A percentile compares a stretch with the other conserved stretches of the same genome.
Evolutionary conservation across 2,329 filamentous ascomycete species (phyloP).

Genomic region (Colletotrichum neosansevieriae): DNA sequence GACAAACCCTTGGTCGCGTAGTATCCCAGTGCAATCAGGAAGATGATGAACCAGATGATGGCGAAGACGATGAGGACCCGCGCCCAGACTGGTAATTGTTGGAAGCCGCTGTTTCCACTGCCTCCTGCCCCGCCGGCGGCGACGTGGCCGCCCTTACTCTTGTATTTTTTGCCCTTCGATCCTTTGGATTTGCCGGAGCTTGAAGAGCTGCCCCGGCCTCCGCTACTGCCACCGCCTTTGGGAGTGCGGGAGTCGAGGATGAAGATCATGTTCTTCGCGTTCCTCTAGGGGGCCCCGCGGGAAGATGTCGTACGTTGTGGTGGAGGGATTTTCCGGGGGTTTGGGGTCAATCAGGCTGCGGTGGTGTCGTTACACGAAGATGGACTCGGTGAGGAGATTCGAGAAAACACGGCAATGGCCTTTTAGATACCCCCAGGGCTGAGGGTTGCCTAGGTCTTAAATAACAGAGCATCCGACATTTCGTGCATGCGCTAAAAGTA

Average conservation of each 20-base stretch:
- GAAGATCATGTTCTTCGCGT: constrained; percentile 11
- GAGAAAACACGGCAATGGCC: not conserved
- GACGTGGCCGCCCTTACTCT: constrained; percentile 25
- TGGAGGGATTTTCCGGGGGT: not conserved
- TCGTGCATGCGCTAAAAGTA: not conserved
- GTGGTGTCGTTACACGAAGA: not conserved
- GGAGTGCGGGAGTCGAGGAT: constrained; percentile 28
- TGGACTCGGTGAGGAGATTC: not conserved
- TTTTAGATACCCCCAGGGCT: not conserved
- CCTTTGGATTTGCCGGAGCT: constrained; percentile 14
- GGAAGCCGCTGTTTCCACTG: constrained; percentile 22
- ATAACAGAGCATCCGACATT: constrained; percentile 1
- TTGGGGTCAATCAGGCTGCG: constrained; percentile 3
- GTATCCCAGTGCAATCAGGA: constrained; percentile 21
- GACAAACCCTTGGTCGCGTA: constrained; percentile 17
- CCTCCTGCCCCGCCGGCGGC: constrained; percentile 6
- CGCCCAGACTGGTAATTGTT: constrained; percentile 34
- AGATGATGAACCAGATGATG: constrained; percentile 35
- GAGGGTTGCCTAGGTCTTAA: constrained; percentile 11
- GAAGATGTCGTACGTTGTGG: not conserved
- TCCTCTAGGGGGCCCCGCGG: not conserved
- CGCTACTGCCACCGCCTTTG: constrained; percentile 29
- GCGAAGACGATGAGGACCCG: constrained; percentile 38
- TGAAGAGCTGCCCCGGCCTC: constrained; percentile 11
- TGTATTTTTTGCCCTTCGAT: constrained; percentile 16